A percentile compares a stretch with the other conserved stretches of the same genome.
These are phyloP conservation scores for Ichthyophthirius multifiliis DNA, from an alignment of 169 alveolate genomes.

Conservation along the genomic window DNA sequence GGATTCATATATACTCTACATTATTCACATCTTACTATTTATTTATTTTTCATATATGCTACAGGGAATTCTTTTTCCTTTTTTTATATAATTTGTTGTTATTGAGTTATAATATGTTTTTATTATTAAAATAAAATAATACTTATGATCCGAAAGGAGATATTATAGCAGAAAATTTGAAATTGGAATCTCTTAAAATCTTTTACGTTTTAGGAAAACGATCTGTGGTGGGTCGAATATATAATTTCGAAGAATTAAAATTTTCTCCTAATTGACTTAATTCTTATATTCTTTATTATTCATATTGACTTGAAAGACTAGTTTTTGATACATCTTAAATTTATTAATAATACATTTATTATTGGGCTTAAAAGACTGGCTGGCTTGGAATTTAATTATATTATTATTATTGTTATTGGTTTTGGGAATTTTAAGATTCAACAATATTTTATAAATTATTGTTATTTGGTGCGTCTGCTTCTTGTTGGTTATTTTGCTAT, in stretches of 20 bases:
- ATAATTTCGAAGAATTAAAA: conserved; percentile 11
- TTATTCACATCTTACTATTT: conserved; percentile 70
- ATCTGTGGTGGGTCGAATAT: neutral
- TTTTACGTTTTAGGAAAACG: neutral
- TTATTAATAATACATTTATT: no score
- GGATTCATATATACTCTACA: conserved; percentile 82
- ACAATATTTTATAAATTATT: no score
- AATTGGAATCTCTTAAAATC: neutral
- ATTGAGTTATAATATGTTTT: neutral
- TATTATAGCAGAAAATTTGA: neutral
- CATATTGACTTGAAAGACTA: no score
- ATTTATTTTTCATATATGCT: conserved; percentile 59
- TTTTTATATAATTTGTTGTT: neutral
- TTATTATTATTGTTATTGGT: no score
- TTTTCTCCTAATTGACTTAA: neutral
- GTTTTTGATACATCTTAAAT: no score
- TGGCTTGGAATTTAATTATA: no score
- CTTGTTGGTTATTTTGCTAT: no score
- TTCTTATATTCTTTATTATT: neutral
- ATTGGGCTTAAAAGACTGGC: no score
- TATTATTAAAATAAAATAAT: neutral
- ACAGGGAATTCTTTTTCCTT: conserved; percentile 60
- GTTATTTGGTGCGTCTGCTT: no score
- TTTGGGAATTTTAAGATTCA: no score
- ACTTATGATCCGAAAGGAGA: conserved; percentile 6